A percentile compares a stretch with the other conserved stretches of the same genome.
Evolutionary conservation across 1,139 yeast species (phyloP).

Genomic region (Pichia sp.): DNA sequence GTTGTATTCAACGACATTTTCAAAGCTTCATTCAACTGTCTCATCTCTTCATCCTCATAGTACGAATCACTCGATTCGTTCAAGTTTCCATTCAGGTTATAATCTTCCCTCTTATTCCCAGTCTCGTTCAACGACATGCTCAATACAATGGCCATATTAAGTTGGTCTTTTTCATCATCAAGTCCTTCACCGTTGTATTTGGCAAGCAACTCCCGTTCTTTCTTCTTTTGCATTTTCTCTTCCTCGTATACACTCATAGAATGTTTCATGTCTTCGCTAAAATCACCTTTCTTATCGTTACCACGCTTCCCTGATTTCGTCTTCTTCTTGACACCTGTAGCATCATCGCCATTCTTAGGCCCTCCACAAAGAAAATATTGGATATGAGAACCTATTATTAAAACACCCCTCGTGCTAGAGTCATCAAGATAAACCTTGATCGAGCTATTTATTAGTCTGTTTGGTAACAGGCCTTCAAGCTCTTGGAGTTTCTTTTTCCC

Average conservation of each 20-base stretch:
- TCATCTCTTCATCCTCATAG: slow-evolving; percentile 19
- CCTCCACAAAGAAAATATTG: slow-evolving; percentile 66
- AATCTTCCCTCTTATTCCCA: too few relatives aligned
- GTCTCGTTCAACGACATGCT: slow-evolving; percentile 19
- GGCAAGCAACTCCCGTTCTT: slow-evolving; percentile 15
- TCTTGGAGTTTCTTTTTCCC: slow-evolving; percentile 17
- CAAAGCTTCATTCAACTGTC: slow-evolving; percentile 10
- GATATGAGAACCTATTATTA: slow-evolving; percentile 51
- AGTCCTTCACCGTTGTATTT: slow-evolving; percentile 17
- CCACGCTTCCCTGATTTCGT: neutral
- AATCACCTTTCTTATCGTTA: slow-evolving; percentile 15
- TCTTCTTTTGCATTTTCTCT: slow-evolving; percentile 11
- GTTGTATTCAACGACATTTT: slow-evolving; percentile 10
- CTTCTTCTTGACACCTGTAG: neutral
- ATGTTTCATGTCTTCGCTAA: slow-evolving; percentile 11
- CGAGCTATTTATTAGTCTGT: slow-evolving; percentile 5
- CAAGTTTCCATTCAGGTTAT: too few relatives aligned
- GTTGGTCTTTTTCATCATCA: slow-evolving; percentile 24
- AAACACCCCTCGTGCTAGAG: slow-evolving; percentile 42
- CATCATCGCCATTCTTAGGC: slow-evolving; percentile 9
- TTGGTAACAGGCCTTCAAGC: slow-evolving; percentile 8
- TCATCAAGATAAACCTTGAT: slow-evolving; percentile 32
- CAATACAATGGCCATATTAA: slow-evolving; percentile 17
- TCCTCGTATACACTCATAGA: slow-evolving; percentile 18
- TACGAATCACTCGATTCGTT: neutral